Evolutionary conservation across 129 eudicot species (phyloP).

Genomic region (Centella asiatica): DNA sequence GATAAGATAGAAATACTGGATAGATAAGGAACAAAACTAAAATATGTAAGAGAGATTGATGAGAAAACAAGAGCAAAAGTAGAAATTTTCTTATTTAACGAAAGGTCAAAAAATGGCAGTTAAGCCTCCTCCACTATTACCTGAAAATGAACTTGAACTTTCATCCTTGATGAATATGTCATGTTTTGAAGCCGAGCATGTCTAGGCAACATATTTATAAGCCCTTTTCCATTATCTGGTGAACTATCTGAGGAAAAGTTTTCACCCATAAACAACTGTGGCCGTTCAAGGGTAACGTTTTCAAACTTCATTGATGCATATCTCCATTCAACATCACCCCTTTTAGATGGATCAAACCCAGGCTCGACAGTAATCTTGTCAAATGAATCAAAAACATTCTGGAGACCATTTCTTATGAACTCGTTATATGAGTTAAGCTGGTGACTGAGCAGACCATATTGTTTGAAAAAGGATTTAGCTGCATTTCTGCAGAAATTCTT

Average conservation of each 20-base stretch:
- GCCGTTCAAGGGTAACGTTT: conserved; percentile 60
- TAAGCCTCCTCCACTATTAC: conserved; percentile 21
- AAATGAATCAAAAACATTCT: conserved; percentile 53
- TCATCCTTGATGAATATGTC: conserved; percentile 81
- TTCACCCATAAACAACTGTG: conserved; percentile 55
- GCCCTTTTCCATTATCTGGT: conserved; percentile 38
- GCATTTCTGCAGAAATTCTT: conserved; percentile 49
- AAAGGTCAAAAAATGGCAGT: not conserved
- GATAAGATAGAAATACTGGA: not conserved
- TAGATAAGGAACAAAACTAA: not conserved
- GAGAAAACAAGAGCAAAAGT: not conserved
- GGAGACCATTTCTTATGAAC: conserved; percentile 59
- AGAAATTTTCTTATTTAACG: not conserved
- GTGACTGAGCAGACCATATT: conserved; percentile 74
- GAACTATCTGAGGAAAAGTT: conserved; percentile 32
- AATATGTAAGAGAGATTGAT: not conserved
- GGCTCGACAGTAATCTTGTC: conserved; percentile 71
- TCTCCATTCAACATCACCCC: conserved; percentile 70
- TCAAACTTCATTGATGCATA: conserved; percentile 64
- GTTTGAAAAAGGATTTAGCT: conserved; percentile 43
- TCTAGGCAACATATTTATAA: conserved; percentile 48
- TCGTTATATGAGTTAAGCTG: conserved; percentile 74
- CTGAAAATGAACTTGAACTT: conserved; percentile 52
- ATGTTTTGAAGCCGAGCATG: conserved; percentile 96
- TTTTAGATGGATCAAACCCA: conserved; percentile 74